Percentiles rank a stretch among this genome's conserved stretches.
Conservation (phyloP, 106 monocot genomes). For the Cymbidium sinense region DNA sequence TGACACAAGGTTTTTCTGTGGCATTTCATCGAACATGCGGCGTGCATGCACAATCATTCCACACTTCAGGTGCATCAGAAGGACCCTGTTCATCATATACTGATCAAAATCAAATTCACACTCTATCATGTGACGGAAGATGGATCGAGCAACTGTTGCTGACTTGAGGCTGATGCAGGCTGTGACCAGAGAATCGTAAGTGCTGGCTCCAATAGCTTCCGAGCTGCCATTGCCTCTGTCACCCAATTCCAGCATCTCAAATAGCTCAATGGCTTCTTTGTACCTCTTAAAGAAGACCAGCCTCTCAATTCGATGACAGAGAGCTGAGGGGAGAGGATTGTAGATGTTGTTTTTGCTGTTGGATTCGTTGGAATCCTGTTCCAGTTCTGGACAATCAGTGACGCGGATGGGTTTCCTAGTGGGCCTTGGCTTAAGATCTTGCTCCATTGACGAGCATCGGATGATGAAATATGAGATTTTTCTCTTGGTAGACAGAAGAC, state of each 20-base stretch:
- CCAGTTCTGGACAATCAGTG: background rate
- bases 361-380: background rate
- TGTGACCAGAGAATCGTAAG: constrained; percentile 58
- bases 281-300: constrained; percentile 51
- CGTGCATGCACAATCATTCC: constrained; percentile 55
- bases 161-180: constrained; percentile 55
- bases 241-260: constrained; percentile 45
- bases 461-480: constrained; percentile 14
- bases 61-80: constrained; percentile 64
- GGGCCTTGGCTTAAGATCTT: constrained; percentile 38
- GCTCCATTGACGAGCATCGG: constrained; percentile 26
- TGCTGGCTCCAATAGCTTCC: constrained; percentile 11
- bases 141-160: constrained; percentile 24
- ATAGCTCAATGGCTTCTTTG: constrained; percentile 68
- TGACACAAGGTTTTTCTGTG: constrained; percentile 33
- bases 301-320: constrained; percentile 52
- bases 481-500: background rate
- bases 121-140: constrained; percentile 49
- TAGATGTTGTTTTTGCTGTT: background rate
- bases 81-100: constrained; percentile 60
- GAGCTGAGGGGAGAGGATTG: background rate
- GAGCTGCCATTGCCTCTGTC: background rate
- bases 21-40: constrained; percentile 69
- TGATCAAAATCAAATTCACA: constrained; percentile 49
- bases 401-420: constrained; percentile 10